Evolutionary conservation across 257 asterid species (phyloP), one percentile per base, ranked within the genome.

Genomic region (Cinchona pubescens): DNA sequence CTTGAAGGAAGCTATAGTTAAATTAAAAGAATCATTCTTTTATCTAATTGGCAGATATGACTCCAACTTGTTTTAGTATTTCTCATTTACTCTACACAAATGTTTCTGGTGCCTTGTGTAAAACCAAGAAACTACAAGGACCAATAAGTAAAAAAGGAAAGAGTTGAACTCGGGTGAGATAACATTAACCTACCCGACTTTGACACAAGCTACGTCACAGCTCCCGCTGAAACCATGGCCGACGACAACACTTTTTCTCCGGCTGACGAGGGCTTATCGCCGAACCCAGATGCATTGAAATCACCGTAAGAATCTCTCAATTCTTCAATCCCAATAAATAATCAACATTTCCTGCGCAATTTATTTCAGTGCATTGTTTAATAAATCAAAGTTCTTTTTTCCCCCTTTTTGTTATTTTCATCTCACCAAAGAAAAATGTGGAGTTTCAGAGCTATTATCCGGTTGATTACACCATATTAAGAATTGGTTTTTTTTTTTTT

Each of bases 181-280:
- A 46, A 65, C 43, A 59, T 84, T 82, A 83, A 79, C 84, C 75
- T 81, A 79, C 72, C 89, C 55, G 88, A 69, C 87, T 87, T 82
- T 86, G 89, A 81, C 86, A 77, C 86, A 82, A 82, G 83, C 62
- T 84, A 86, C 70, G 76, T 78, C 76, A 80, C 71, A 32, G 73
- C 53, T 67, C 64, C 70, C 45, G 67, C 58, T 1, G 21, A 25
- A 40, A n/a, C 76, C 38, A 85, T 85, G 90, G 77, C 88, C 65
- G 87, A 82, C 84, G 87, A 49, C 81, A 80, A 77, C 88, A 79
- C 75, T 34, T 78, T 83, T 76, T 78, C 92, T 79, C 85, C 91
- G 77, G 76, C 83, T 80, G 86, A 63, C 77, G 86, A 73, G 16
- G 73, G 73, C 75, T 60, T 78, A 16, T 82, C 89, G 70, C 80